These are phyloP conservation scores for Monilinia fructigena DNA, from an alignment of 2,329 filamentous ascomycete species.

Conservation along the genomic window DNA sequence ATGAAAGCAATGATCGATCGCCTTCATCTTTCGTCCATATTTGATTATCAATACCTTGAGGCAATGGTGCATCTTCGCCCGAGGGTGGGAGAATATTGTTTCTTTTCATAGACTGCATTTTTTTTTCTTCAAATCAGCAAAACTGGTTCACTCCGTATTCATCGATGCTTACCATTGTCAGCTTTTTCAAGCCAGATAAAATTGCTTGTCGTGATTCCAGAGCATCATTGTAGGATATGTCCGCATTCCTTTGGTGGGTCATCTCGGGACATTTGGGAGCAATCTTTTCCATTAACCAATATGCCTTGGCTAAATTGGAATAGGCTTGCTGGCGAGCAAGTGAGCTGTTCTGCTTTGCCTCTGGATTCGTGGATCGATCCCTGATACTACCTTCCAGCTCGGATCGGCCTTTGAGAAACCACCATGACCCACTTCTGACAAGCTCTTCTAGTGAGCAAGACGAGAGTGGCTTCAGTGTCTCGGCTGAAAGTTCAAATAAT, in stretches of 20 bases:
- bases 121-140: not conserved
- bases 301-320: constrained; percentile 78
- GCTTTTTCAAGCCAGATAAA: constrained; percentile 65
- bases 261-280: constrained; percentile 39
- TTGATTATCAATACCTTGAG: constrained; percentile 73
- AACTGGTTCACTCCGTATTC: not conserved
- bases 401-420: constrained; percentile 80
- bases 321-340: constrained; percentile 72
- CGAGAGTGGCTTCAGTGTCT: constrained; percentile 66
- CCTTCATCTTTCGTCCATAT: constrained; percentile 73
- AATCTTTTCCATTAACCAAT: constrained; percentile 69
- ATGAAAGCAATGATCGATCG: constrained; percentile 34
- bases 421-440: constrained; percentile 76
- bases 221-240: constrained; percentile 40
- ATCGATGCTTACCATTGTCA: constrained; percentile 52
- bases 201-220: constrained; percentile 55
- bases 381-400: constrained; percentile 72
- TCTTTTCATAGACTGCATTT: constrained; percentile 67
- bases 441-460: constrained; percentile 65
- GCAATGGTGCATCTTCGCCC: constrained; percentile 65
- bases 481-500: constrained; percentile 75
- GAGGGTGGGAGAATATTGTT: constrained; percentile 72
- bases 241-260: constrained; percentile 30
- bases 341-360: constrained; percentile 54
- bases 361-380: constrained; percentile 55